Conservation (phyloP, 1,284 basidiomycete genomes). For the Athelia psychrophila region DNA sequence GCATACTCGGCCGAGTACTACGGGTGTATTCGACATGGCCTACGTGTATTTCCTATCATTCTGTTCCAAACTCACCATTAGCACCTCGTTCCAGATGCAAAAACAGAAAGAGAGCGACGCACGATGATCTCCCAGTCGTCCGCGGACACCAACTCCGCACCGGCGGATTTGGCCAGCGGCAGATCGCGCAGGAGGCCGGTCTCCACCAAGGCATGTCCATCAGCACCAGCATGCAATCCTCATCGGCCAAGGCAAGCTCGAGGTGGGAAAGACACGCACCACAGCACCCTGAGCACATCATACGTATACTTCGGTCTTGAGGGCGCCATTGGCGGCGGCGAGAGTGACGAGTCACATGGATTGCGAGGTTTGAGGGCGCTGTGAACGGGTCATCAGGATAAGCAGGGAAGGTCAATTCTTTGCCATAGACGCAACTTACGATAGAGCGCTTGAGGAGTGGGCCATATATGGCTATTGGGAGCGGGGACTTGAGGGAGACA, state of each 20-base stretch:
- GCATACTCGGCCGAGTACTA: constrained; percentile 90
- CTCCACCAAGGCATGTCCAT: constrained; percentile 65
- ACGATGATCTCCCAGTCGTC: constrained; percentile 99
- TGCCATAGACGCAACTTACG: constrained; percentile 48
- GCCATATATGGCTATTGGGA: constrained; percentile 89
- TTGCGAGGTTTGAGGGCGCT: constrained; percentile 86
- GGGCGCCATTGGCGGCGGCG: constrained; percentile 18
- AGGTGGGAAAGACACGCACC: constrained; percentile 51
- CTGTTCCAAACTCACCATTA: background rate
- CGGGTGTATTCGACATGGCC: constrained; percentile 86
- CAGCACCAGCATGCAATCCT: background rate
- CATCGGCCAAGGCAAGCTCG: constrained; percentile 1
- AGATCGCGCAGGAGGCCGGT: constrained; percentile 85
- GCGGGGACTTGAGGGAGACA: constrained; percentile 88
- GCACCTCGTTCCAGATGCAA: no score
- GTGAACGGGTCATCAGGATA: no score
- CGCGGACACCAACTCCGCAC: constrained; percentile 83
- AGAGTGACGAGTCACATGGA: constrained; percentile 69
- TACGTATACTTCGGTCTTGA: constrained; percentile 65
- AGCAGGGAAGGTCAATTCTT: constrained; percentile 5
- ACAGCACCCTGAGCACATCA: constrained; percentile 78
- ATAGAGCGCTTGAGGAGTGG: constrained; percentile 82
- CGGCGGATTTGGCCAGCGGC: constrained; percentile 74
- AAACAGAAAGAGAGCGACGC: constrained; percentile 23
- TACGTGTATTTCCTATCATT: constrained; percentile 79